Base-by-base conservation (phyloP, 2,329 filamentous ascomycete species). In the Neonectria ditissima region DNA sequence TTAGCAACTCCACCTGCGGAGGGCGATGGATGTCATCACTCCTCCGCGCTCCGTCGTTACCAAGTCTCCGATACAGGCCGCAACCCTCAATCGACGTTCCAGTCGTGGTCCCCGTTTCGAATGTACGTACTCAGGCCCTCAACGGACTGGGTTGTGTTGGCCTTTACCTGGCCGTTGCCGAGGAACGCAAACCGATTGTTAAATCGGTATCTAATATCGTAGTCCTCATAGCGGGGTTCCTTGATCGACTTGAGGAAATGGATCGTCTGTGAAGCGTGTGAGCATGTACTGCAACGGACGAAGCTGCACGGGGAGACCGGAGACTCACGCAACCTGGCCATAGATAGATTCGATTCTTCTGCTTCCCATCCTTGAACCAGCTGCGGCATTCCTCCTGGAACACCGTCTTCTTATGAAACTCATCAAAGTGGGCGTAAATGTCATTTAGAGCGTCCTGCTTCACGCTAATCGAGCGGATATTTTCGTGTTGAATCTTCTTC, bases 121-220 rank as follows among this genome's bases (percentile, higher is more conserved):
- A 83, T 79, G 63, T 83, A 83, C 5, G 81, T 78, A 59, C 79
- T 79, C 41, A 84, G 67, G 3, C 81, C 81, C 22, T 74, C 69
- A 30, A 80, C 70, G 55, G 81, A 78, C 37, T 75, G 74, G 8
- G 76, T 79, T 16, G 74, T 73, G 55, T 78, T 80, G 4, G 80
- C 80, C 73, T 82, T 82, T 24, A 83, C 78, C 66, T 82, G 78
- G 28, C 82, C 81, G 74, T 82, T 77, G 14, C 75, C 76, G 28
- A 80, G 68, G 66, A 77, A 81, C 11, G 77, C 77, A 65, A 79
- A 81, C 8, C 76, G 70, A 65, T 81, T 81, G 48, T 70, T 71
- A 62, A 77, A 74, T 22, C 75, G 71, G 65, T 78, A 78, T 39
- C 67, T 66, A 51, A 78, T 75, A 8, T 75, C 68, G 68, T 76